phyloP scores from a whole-genome alignment of 2,329 filamentous ascomycete genomes.

The Chaetomium sp. region DNA sequence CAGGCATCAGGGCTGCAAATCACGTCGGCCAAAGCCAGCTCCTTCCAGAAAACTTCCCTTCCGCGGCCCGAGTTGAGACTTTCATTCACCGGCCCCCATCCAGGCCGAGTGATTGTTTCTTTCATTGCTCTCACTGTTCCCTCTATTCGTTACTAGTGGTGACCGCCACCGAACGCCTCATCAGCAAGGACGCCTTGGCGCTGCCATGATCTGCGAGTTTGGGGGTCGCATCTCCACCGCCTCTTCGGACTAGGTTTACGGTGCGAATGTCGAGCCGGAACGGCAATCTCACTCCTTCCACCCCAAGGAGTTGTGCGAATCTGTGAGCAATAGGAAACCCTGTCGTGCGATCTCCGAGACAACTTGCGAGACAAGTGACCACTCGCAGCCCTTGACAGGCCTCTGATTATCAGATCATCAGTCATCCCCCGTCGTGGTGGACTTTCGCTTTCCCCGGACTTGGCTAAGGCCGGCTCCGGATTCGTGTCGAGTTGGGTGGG shows the following conservation, averaged over 20 bases:
- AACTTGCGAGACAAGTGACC: not conserved
- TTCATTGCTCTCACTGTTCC: not conserved
- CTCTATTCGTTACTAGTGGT: not conserved
- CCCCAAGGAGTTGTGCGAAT: not conserved
- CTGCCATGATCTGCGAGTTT: constrained; percentile 26
- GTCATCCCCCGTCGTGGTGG: not conserved
- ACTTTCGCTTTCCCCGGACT: constrained; percentile 9
- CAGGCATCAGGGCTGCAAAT: constrained; percentile 21
- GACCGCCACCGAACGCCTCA: constrained; percentile 3
- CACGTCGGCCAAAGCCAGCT: constrained; percentile 15
- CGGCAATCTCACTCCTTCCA: not conserved
- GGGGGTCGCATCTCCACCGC: constrained; percentile 16
- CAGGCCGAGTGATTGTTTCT: not conserved
- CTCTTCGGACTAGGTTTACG: constrained; percentile 18
- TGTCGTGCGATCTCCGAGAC: not conserved
- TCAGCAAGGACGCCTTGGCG: constrained; percentile 26
- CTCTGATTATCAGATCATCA: constrained; percentile 15
- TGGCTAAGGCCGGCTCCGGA: constrained; percentile 9
- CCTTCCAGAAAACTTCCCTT: constrained; percentile 11
- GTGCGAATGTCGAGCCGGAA: not conserved
- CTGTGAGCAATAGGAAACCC: not conserved
- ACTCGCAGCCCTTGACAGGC: not conserved
- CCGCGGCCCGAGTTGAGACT: not conserved
- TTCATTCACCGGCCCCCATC: not conserved
- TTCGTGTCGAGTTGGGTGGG: not conserved